Evolutionary conservation across 2,329 filamentous ascomycete species (phyloP), one percentile per base, ranked within the genome.

Genomic region (Talaromyces sp.): DNA sequence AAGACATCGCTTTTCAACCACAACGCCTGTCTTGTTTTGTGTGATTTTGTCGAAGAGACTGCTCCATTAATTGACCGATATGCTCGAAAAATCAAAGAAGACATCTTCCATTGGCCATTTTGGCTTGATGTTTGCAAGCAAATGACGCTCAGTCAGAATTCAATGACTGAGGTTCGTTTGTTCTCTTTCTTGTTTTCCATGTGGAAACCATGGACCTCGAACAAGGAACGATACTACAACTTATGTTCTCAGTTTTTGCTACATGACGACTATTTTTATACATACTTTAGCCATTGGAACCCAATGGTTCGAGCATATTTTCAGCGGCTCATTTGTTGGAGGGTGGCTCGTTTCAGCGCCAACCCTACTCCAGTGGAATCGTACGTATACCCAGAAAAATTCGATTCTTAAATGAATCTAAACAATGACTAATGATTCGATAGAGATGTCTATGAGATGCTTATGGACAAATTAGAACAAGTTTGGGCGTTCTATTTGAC

Each of bases 261-360:
- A 13, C 85, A 88, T 7, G 88, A 90, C 62, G 83, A 88, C 31
- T 85, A 90, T 2, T 97, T 97, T 74, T 87, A 91, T 73, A 87
- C 86, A 67, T 88, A 92, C 67, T 97, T 97, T 79, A 94, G 90
- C 73, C 92, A 97, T 73, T 97, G 93, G 93, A 96, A 92, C 73
- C 92, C 93, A 0, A 96, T 97, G 93, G 92, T 97, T 24, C 87
- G 93, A 67, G 90, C 92, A 14, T 97, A 97, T 76, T 97, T 90
- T 74, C 95, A 96, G 86, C 91, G 93, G 56, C 80, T 97, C 59
- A 78, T 97, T 24, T 96, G 92, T 78, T 97, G 93, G 93, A 87
- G 93, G 66, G 82, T 97, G 57, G 94, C 90, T 69, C 85, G 93
- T 68, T 90, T 90, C 72, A 86, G 88, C 61, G 91, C 89, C 16